Percentiles rank a stretch among this genome's conserved stretches.
phyloP scores from a whole-genome alignment of 2,329 filamentous ascomycete species.

The Knoxdaviesia proteae region DNA sequence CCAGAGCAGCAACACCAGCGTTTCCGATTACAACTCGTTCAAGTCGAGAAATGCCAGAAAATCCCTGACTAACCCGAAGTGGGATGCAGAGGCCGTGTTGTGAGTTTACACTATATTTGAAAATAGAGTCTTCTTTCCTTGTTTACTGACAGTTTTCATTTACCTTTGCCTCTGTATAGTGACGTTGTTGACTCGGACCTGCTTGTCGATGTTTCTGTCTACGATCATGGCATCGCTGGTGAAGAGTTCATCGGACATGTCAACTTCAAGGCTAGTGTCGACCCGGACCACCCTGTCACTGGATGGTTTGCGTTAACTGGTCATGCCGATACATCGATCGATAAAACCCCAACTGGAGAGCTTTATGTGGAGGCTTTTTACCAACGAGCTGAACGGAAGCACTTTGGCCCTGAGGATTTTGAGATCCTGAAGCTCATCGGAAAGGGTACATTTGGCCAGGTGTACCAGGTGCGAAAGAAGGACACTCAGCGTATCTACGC shows the following conservation, averaged over 20 bases:
- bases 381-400: slow-evolving; percentile 70
- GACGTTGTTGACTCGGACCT: slow-evolving; percentile 87
- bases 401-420: slow-evolving; percentile 89
- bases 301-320: slow-evolving; percentile 73
- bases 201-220: slow-evolving; percentile 80
- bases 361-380: slow-evolving; percentile 74
- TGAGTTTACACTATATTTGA: slow-evolving; percentile 28
- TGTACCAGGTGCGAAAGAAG: slow-evolving; percentile 95
- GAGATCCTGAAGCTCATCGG: slow-evolving; percentile 90
- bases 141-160: background rate
- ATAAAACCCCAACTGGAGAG: slow-evolving; percentile 66
- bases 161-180: slow-evolving; percentile 22
- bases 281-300: slow-evolving; percentile 49
- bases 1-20: slow-evolving; percentile 87
- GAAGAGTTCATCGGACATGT: slow-evolving; percentile 88
- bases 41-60: slow-evolving; percentile 34
- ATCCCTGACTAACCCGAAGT: slow-evolving; percentile 65
- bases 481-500: slow-evolving; percentile 92
- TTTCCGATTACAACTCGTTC: slow-evolving; percentile 41
- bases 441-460: slow-evolving; percentile 94
- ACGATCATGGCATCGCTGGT: slow-evolving; percentile 58
- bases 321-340: slow-evolving; percentile 47
- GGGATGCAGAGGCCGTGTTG: slow-evolving; percentile 93
- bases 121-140: background rate
- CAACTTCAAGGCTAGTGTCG: slow-evolving; percentile 48